A percentile compares a stretch with the other conserved stretches of the same genome.
Evolutionary conservation across 345 rosid genomes (phyloP).

Genomic region (Populus deltoides): DNA sequence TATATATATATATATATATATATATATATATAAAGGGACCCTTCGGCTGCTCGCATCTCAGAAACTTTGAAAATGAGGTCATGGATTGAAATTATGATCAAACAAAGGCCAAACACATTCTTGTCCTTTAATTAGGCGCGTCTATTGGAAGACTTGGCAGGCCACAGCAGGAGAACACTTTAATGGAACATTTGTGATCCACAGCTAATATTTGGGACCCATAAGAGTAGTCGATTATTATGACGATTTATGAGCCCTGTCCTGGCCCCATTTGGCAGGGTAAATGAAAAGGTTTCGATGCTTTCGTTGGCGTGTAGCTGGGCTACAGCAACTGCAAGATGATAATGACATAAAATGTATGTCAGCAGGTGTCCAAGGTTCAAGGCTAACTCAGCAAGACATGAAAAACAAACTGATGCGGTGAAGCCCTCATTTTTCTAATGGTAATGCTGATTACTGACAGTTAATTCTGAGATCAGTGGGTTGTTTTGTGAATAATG

Average conservation of each 20-base stretch:
- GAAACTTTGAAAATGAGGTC: background rate
- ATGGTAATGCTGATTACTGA: background rate
- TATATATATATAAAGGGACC: too few species aligned
- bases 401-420: background rate
- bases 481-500: too few species aligned
- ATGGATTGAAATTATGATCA: background rate
- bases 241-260: background rate
- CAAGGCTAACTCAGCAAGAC: background rate
- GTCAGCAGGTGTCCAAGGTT: background rate
- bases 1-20: too few species aligned
- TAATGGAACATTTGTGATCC: slow-evolving; percentile 25
- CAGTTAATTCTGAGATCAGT: background rate
- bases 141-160: too few species aligned
- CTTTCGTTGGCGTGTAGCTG: slow-evolving; percentile 8
- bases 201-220: slow-evolving; percentile 44
- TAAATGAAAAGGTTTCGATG: background rate
- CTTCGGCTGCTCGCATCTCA: background rate
- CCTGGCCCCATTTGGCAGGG: background rate
- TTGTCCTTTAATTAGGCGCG: background rate
- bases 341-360: background rate
- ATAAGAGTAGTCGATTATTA: background rate
- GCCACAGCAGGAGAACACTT: background rate
- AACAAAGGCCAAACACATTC: background rate
- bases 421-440: background rate
- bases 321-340: background rate